Evolutionary conservation across 176 grass and related monocot species (phyloP).

Genomic region (Metroxylon sagu): DNA sequence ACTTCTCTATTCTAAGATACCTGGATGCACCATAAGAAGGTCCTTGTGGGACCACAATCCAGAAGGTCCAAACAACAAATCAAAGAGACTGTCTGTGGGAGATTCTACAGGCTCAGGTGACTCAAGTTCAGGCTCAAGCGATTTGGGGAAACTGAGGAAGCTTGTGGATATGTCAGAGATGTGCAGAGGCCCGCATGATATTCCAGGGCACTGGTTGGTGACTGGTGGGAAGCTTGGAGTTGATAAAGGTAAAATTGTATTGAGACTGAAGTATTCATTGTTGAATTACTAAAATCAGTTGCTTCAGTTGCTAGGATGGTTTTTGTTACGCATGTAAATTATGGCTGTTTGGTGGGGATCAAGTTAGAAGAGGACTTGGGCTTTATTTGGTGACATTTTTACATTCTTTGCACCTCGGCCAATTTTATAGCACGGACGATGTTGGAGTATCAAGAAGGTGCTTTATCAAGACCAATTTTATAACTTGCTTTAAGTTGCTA

Average conservation of each 20-base stretch:
- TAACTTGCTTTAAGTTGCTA: too few relatives aligned
- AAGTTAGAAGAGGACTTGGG: not conserved
- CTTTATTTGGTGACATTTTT: too few relatives aligned
- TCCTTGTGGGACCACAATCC: constrained; percentile 58
- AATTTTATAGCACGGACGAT: too few relatives aligned
- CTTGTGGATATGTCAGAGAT: constrained; percentile 58
- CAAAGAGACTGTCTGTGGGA: constrained; percentile 1
- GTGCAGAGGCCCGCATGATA: constrained; percentile 47
- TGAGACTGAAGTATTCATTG: constrained; percentile 63
- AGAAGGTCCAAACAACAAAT: constrained; percentile 2
- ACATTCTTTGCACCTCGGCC: too few relatives aligned
- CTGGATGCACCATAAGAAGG: constrained; percentile 51
- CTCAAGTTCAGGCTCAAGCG: constrained; percentile 19
- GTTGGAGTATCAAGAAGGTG: too few relatives aligned
- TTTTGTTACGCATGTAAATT: constrained; percentile 1
- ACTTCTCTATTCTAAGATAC: constrained; percentile 53
- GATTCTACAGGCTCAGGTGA: constrained; percentile 8
- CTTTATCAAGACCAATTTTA: too few relatives aligned
- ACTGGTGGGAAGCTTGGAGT: constrained; percentile 54
- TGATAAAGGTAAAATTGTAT: constrained; percentile 49
- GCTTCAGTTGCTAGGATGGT: not conserved
- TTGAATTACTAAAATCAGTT: constrained; percentile 36
- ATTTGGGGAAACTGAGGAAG: constrained; percentile 25
- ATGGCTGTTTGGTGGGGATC: not conserved
- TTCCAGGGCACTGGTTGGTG: constrained; percentile 65